Conservation (phyloP, 1,139 yeast species). For the Schizosaccharomyces versatilis region DNA sequence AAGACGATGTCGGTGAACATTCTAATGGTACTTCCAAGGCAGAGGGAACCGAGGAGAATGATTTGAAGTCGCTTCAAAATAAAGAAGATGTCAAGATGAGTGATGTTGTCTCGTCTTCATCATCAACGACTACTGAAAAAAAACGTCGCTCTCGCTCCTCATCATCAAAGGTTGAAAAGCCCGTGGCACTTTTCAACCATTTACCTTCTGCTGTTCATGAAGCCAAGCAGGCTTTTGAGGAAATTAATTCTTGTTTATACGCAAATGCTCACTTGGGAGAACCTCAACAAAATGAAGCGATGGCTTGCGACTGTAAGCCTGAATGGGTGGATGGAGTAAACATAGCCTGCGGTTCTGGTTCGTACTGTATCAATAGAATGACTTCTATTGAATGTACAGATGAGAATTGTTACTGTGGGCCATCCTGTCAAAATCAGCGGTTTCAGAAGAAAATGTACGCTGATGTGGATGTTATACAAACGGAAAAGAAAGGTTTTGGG, state of each 20-base stretch:
- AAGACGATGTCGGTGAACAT: too few species aligned
- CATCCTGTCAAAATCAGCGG: constrained; percentile 63
- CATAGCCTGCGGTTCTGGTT: constrained; percentile 62
- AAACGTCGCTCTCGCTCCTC: too few species aligned
- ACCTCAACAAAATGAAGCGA: constrained; percentile 48
- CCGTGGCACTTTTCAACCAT: constrained; percentile 23
- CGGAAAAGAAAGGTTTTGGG: constrained; percentile 77
- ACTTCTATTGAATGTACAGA: constrained; percentile 82
- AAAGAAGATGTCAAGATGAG: too few species aligned
- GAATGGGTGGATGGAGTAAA: constrained; percentile 26
- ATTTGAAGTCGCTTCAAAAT: too few species aligned
- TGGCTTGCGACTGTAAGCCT: constrained; percentile 75
- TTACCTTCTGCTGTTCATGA: constrained; percentile 45
- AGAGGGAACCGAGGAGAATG: too few species aligned
- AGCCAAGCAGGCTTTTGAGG: constrained; percentile 38
- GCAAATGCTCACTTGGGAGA: constrained; percentile 36
- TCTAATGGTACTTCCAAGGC: too few species aligned
- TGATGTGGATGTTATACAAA: constrained; percentile 48
- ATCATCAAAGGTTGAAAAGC: too few species aligned
- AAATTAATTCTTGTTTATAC: constrained; percentile 39
- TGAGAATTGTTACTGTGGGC: constrained; percentile 52
- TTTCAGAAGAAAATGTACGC: constrained; percentile 62
- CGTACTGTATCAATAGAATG: constrained; percentile 75
- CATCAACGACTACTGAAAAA: too few species aligned
- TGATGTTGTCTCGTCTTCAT: too few species aligned